These are phyloP conservation scores for Cucurbita argyrosperma DNA, from an alignment of 306 rosid species.

Conservation along the genomic window DNA sequence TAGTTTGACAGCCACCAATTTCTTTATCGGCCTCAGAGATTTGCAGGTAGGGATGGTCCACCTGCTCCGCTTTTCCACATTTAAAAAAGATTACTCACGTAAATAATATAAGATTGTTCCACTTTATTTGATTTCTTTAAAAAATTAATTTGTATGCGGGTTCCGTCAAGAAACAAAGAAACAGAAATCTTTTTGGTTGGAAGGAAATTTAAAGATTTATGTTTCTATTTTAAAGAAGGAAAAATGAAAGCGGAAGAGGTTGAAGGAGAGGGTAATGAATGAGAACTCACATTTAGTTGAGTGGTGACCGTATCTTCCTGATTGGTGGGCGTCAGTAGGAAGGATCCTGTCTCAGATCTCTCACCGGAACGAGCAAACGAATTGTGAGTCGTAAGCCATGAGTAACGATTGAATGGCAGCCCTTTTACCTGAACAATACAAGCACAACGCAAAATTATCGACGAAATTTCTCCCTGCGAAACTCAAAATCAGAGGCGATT, in stretches of 20 bases:
- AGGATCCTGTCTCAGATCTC: slow-evolving; percentile 47
- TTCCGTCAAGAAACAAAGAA: not conserved
- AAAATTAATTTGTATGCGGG: not conserved
- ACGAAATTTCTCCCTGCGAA: not conserved
- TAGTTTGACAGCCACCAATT: not conserved
- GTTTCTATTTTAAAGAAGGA: not conserved
- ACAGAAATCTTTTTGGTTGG: not conserved
- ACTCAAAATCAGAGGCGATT: not conserved
- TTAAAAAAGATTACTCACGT: not conserved
- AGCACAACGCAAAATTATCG: not conserved
- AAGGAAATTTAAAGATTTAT: not conserved
- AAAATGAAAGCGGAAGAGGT: not conserved
- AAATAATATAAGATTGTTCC: not conserved
- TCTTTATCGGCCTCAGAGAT: not conserved
- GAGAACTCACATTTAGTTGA: slow-evolving; percentile 56
- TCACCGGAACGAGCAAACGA: slow-evolving; percentile 56
- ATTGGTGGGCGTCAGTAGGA: slow-evolving; percentile 47
- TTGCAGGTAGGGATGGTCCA: not conserved
- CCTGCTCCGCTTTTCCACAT: not conserved
- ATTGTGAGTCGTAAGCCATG: slow-evolving; percentile 96
- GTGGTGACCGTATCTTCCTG: slow-evolving; percentile 58
- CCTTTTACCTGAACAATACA: slow-evolving; percentile 38
- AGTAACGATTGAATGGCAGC: slow-evolving; percentile 58
- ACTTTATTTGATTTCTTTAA: not conserved
- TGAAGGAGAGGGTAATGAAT: not conserved